Evolutionary conservation across 805 yeast species (phyloP), one percentile per base, ranked within the genome.

Genomic region (Teunomyces gatunensis): DNA sequence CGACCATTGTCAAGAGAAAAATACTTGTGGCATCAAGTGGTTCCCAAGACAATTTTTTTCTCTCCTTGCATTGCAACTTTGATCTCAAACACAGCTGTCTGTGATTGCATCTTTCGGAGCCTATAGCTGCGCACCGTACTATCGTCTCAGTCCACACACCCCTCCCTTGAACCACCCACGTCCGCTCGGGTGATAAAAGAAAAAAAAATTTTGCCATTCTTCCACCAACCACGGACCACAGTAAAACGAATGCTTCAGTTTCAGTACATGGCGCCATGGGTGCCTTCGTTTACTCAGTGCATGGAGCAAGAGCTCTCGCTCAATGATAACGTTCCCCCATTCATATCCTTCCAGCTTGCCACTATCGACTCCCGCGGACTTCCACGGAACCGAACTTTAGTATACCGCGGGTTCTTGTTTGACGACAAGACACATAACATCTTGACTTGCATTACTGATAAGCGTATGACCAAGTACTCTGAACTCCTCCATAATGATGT

Each of bases 401-500:
- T 87, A 4, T 80, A 73, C 54, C 74, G 96, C 42, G 94, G 90
- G 6, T 89, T 87, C 64, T 68, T 89, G 43, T 89, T 88, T 60
- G 75, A 80, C 58, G 88, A 87, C 59, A 76, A 75, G 52, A 73
- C 78, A 47, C 83, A 85, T 21, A 88, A 86, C 57, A 79, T 85
- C 10, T 63, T 88, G 45, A 75, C 87, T 0, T 81, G 85, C 56
- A 78, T 85, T 37, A 84, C 94, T 1, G 96, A 89, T 64, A 73
- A 75, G 58, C 71, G 96, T 63, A 81, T 84, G 73, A 69, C 70
- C 43, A 89, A 89, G 64, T 76, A 74, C 56, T 65, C 67, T 11
- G 86, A 86, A 56, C 63, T 80, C 34, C 51, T 73, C 17, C 55
- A 61, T 42, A 76, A 83, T 54, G 79, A 84, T 45, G 71, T 73